Evolutionary conservation across 2,329 filamentous ascomycete species (phyloP), one percentile per base, ranked within the genome.

Genomic region (Fusarium sororula): DNA sequence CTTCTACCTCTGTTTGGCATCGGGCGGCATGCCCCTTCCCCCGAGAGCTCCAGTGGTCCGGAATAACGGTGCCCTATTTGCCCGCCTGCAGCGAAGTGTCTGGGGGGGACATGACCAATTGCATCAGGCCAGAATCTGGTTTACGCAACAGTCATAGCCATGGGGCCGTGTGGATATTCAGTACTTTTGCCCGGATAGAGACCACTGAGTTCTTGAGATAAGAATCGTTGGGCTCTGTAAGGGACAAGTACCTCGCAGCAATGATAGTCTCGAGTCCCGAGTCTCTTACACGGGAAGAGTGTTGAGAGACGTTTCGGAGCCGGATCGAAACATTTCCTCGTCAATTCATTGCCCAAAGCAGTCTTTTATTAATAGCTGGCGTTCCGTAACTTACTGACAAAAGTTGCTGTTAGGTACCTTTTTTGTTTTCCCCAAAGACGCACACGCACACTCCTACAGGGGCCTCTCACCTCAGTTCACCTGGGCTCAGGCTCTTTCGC

Each of bases 61-160:
- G 76, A 74, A 73, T 66, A 68, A 70, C 73, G 62, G 68, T 53
- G 70, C 73, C 68, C 75, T 69, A 76, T 77, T 76, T 73, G 76
- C 74, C 76, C 74, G 73, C 76, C 57, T 78, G 70, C 74, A 65
- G 74, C 63, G 45, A 72, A 69, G 63, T 51, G 30, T 32, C 41
- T 53, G 28, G 35, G 30, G 42, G 48, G 63, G 44, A 61, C 63
- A 68, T 69, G 68, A 56, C 76, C 75, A 78, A 78, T 78, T 76
- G 73, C 73, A 78, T 78, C 76, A 78, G 73, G 66, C 76, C 76
- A 78, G 76, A 76, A 78, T 77, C 69, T 68, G 62, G 60, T 71
- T 78, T 78, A 78, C 76, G 74, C 75, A 70, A 73, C 32, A 59
- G 32, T 59, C 42, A 66, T 74, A 51, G 56, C 59, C 66, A 67